phyloP scores from a whole-genome alignment of 1,284 basidiomycete genomes.

The Moesziomyces aphidis region DNA sequence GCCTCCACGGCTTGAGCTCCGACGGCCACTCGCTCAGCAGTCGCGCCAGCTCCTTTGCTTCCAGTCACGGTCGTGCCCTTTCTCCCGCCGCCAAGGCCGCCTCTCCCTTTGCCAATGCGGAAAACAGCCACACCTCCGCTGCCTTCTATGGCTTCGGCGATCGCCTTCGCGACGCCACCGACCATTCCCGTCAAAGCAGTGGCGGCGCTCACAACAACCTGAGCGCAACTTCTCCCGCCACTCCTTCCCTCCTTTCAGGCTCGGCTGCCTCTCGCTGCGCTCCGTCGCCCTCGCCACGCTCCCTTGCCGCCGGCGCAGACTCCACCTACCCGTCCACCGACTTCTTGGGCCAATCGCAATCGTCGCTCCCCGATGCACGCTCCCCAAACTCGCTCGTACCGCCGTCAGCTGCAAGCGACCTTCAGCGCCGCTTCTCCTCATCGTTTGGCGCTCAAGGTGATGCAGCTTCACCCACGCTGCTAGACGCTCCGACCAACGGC shows the following conservation, averaged over 20 bases:
- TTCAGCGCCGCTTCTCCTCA: conserved; percentile 24
- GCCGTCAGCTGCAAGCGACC: conserved; percentile 8
- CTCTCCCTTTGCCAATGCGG: conserved; percentile 3
- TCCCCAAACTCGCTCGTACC: conserved; percentile 13
- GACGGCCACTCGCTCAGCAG: conserved; percentile 29
- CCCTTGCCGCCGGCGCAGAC: conserved; percentile 1
- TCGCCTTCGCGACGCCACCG: conserved; percentile 16
- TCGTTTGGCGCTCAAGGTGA: conserved; percentile 8
- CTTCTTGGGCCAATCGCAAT: conserved; percentile 2
- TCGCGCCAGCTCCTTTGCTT: conserved; percentile 35
- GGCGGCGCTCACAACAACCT: conserved; percentile 17
- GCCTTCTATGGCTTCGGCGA: conserved; percentile 17
- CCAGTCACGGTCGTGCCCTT: conserved; percentile 12
- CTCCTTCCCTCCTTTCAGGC: neutral
- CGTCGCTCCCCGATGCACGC: conserved; percentile 4
- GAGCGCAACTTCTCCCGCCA: conserved; percentile 10
- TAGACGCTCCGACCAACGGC: conserved; percentile 4
- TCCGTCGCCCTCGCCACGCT: conserved; percentile 15
- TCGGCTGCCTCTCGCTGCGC: conserved; percentile 6
- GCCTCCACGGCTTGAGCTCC: conserved; percentile 10
- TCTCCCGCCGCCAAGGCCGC: conserved; percentile 4
- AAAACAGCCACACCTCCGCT: conserved; percentile 2
- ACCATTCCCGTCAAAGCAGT: conserved; percentile 37
- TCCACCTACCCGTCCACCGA: conserved; percentile 8
- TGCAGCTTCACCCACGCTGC: conserved; percentile 6